Evolutionary conservation across 306 rosid species (phyloP).

Genomic region (Cucurbita argyrosperma): DNA sequence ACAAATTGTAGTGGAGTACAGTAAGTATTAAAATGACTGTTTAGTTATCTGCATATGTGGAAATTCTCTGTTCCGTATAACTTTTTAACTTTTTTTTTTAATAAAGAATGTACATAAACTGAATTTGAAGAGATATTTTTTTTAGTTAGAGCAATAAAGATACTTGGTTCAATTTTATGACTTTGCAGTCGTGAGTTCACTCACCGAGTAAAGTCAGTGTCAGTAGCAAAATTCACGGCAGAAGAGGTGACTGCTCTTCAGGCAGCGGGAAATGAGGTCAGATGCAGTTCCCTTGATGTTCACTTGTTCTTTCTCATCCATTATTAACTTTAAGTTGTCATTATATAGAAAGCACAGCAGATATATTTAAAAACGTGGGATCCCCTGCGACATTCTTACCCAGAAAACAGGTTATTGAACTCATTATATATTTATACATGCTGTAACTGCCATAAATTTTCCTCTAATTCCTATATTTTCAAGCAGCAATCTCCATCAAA

Average conservation of each 20-base stretch:
- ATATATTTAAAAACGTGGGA: slow-evolving; percentile 69
- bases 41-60: neutral
- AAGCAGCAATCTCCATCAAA: slow-evolving; percentile 48
- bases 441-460: neutral
- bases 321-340: neutral
- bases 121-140: neutral
- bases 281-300: neutral
- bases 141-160: neutral
- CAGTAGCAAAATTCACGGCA: slow-evolving; percentile 60
- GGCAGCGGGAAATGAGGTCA: slow-evolving; percentile 87
- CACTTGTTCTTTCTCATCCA: neutral
- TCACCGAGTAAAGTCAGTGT: slow-evolving; percentile 81
- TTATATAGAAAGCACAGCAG: slow-evolving; percentile 57
- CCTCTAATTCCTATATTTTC: slow-evolving; percentile 21
- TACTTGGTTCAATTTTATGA: slow-evolving; percentile 1
- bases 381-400: slow-evolving; percentile 36
- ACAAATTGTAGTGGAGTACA: slow-evolving; percentile 94
- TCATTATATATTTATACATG: neutral
- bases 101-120: neutral
- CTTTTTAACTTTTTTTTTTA: neutral
- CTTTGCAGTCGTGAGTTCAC: slow-evolving; percentile 75
- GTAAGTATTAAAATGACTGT: slow-evolving; percentile 26
- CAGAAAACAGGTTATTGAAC: slow-evolving; percentile 45
- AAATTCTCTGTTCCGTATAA: neutral
- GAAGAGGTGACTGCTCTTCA: slow-evolving; percentile 79